Evolutionary conservation across 2,329 filamentous ascomycete species (phyloP).

Genomic region (Albifimbria verrucaria): DNA sequence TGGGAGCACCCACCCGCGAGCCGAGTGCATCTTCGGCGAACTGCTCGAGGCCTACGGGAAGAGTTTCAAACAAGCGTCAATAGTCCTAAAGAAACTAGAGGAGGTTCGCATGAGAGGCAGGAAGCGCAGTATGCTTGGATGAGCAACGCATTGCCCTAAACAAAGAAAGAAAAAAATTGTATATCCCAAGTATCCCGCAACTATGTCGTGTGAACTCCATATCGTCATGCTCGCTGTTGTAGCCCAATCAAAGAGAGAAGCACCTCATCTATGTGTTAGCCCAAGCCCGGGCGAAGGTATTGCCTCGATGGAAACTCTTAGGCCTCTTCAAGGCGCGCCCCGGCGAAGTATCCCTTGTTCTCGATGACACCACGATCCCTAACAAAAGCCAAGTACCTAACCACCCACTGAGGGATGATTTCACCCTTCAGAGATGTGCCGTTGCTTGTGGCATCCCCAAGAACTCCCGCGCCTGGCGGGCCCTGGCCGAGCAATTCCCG

Average conservation of each 20-base stretch:
- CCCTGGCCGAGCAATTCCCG: constrained; percentile 77
- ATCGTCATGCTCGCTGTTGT: constrained; percentile 30
- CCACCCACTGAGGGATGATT: constrained; percentile 86
- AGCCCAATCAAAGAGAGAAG: constrained; percentile 11
- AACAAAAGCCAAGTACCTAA: constrained; percentile 95
- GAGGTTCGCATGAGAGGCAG: constrained; percentile 91
- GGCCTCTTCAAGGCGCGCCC: constrained; percentile 62
- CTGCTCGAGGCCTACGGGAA: constrained; percentile 72
- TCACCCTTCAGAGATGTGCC: constrained; percentile 67
- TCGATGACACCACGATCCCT: constrained; percentile 93
- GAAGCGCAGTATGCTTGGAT: constrained; percentile 97
- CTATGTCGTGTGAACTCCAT: constrained; percentile 16
- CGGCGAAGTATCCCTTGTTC: constrained; percentile 96
- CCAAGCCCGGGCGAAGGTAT: not conserved
- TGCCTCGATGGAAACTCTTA: constrained; percentile 10
- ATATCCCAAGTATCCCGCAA: constrained; percentile 16
- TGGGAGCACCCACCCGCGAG: constrained; percentile 86
- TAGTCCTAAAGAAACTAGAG: constrained; percentile 78
- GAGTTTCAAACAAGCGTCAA: constrained; percentile 70
- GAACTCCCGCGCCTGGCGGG: constrained; percentile 68
- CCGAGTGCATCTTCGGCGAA: constrained; percentile 71
- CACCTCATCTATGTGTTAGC: not conserved
- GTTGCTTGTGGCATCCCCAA: constrained; percentile 57
- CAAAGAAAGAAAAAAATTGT: not conserved
- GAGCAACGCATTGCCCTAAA: constrained; percentile 4